Evolutionary conservation across 176 grass and related monocot genomes (phyloP).

Genomic region (Aegilops longissima): DNA sequence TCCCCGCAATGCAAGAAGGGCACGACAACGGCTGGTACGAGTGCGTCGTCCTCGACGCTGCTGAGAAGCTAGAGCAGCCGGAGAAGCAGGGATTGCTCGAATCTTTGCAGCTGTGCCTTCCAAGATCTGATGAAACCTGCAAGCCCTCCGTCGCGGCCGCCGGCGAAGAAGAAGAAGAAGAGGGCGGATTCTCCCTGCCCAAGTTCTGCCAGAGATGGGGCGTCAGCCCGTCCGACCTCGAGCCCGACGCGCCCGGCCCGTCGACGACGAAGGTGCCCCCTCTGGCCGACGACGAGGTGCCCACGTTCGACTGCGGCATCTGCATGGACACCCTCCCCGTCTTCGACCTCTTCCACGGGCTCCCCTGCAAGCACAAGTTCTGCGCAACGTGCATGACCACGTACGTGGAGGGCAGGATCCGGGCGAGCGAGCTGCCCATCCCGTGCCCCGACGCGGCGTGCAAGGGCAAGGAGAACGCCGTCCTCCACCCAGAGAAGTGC

Average conservation of each 20-base stretch:
- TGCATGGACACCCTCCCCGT: slow-evolving; percentile 33
- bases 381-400: slow-evolving; percentile 41
- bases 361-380: slow-evolving; percentile 43
- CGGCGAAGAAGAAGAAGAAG: background rate
- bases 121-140: background rate
- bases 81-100: background rate
- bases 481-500: slow-evolving; percentile 42
- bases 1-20: slow-evolving; percentile 16
- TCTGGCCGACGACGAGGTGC: slow-evolving; percentile 13
- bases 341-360: slow-evolving; percentile 31
- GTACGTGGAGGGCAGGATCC: slow-evolving; percentile 38
- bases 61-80: background rate
- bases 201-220: slow-evolving; percentile 6
- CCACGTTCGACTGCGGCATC: slow-evolving; percentile 45
- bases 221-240: background rate
- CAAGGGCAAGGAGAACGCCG: background rate
- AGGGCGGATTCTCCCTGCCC: background rate
- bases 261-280: slow-evolving; percentile 16
- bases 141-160: background rate
- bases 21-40: slow-evolving; percentile 28
- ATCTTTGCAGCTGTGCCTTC: background rate
- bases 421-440: slow-evolving; percentile 15
- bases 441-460: slow-evolving; percentile 41
- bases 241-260: slow-evolving; percentile 7
- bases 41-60: background rate